Base-by-base conservation (phyloP, 2,329 filamentous ascomycete genomes). In the Zasmidium angulare region DNA sequence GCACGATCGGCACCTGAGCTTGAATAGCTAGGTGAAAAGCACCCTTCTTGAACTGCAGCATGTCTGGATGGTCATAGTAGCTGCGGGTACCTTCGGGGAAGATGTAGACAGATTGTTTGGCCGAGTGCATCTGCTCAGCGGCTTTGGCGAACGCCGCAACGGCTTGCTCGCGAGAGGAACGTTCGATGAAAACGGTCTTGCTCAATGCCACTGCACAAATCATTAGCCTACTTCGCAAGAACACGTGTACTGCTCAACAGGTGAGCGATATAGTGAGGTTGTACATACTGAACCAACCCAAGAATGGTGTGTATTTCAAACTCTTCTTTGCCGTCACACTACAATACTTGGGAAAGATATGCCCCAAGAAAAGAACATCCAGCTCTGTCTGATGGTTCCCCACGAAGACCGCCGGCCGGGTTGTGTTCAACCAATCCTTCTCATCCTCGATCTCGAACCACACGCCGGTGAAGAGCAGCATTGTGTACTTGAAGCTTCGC, bases 11-110 rank as follows among this genome's bases (percentile, higher is more conserved):
- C 4, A 97, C 95, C 66, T 91, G 89, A 1, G 93, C 93, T 81
- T 98, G 90, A 20, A 99, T 86, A 49, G 95, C 95, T 31, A 99
- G 83, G 75, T 99, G 93, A 77, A 99, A 99, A 50, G 93, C 95
- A 60, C 95, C 95, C 81, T 99, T 99, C 80, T 99, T 99, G 83
- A 98, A 99, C n/a, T 92, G 90, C 56, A 98, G 81, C 69, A 99
- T 78, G 60, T 83, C 85, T 1, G 95, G 90, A 56, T 93, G 87
- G 68, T 89, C 86, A 58, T 89, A 84, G 78, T 98, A 96, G 74
- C 90, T 96, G 66, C 95, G 85, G 1, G 95, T 99, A 53, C 95
- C 95, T 79, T 99, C 95, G 60, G 90, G 89, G 76, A 93, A 93
- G 78, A 93, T 91, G 79, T 87, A 93, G 68, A 93, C 90, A 75